phyloP scores from a whole-genome alignment of 2,329 filamentous ascomycete genomes.

The Macrophomina tecta region DNA sequence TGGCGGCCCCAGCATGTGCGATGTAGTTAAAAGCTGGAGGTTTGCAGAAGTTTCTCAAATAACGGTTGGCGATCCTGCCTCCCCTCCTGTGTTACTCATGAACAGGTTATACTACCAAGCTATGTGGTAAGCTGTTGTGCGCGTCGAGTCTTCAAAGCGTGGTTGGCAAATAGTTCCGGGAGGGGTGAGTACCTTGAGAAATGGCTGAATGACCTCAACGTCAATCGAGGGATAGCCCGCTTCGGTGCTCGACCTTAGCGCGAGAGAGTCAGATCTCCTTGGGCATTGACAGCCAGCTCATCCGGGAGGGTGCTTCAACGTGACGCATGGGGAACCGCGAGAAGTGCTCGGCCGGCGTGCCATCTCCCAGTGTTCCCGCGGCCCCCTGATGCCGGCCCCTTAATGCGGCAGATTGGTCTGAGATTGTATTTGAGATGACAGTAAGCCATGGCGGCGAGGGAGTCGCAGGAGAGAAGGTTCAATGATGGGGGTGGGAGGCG shows the following conservation, averaged over 20 bases:
- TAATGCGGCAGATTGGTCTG: neutral
- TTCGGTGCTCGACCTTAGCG: neutral
- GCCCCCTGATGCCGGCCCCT: neutral
- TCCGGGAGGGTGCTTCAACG: slow-evolving; percentile 4
- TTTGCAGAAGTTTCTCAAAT: neutral
- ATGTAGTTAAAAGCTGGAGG: neutral
- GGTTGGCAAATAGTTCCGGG: neutral
- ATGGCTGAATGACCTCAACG: neutral
- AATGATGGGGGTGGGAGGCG: neutral
- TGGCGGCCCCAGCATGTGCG: neutral
- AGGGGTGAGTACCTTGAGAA: neutral
- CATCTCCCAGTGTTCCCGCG: neutral
- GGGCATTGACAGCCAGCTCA: neutral
- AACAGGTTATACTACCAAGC: neutral
- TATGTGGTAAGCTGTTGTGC: neutral
- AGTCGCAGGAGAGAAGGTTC: neutral
- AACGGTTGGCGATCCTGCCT: neutral
- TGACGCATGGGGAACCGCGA: slow-evolving; percentile 4
- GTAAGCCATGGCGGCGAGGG: neutral
- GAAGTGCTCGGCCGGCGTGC: neutral
- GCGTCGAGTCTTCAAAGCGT: neutral
- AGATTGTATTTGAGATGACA: neutral
- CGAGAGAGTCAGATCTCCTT: neutral
- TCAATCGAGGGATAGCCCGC: neutral
- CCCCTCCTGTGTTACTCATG: neutral